These are phyloP conservation scores for Skeletonema potamos DNA, from an alignment of 108 stramenopile genomes.

Conservation along the genomic window DNA sequence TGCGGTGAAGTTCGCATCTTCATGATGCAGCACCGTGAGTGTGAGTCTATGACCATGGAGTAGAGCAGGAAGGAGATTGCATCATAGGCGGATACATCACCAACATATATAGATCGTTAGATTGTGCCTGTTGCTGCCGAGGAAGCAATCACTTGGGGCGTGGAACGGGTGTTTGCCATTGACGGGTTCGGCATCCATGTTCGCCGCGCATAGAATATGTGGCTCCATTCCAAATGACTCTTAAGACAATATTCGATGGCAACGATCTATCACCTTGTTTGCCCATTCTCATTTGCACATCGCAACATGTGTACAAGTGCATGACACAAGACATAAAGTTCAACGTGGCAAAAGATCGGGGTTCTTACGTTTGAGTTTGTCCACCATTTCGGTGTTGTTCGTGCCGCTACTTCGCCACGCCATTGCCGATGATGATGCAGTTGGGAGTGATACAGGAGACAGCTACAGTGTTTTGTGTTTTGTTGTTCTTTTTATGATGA, in stretches of 20 bases:
- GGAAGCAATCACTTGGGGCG: background rate
- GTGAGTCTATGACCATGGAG: background rate
- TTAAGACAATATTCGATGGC: background rate
- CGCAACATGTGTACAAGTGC: slow-evolving; percentile 3
- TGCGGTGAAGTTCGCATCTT: background rate
- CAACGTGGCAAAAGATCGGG: background rate
- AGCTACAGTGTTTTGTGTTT: background rate
- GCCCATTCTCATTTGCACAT: background rate
- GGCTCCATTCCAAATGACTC: background rate
- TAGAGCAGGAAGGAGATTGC: background rate
- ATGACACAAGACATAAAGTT: slow-evolving; percentile 22
- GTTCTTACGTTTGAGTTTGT: slow-evolving; percentile 85
- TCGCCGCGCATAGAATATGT: background rate
- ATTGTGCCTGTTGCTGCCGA: background rate
- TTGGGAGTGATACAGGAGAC: background rate
- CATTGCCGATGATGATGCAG: slow-evolving; percentile 42
- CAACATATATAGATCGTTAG: no score
- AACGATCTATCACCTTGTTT: no score
- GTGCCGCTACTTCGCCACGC: slow-evolving; percentile 88
- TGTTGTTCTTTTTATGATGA: background rate
- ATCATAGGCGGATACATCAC: background rate
- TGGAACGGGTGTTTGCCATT: background rate
- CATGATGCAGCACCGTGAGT: background rate
- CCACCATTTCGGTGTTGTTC: slow-evolving; percentile 86
- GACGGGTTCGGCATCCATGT: background rate